These are phyloP conservation scores for Melocanna baccifera DNA, from an alignment of 176 grass and related monocot genomes.

Conservation along the genomic window DNA sequence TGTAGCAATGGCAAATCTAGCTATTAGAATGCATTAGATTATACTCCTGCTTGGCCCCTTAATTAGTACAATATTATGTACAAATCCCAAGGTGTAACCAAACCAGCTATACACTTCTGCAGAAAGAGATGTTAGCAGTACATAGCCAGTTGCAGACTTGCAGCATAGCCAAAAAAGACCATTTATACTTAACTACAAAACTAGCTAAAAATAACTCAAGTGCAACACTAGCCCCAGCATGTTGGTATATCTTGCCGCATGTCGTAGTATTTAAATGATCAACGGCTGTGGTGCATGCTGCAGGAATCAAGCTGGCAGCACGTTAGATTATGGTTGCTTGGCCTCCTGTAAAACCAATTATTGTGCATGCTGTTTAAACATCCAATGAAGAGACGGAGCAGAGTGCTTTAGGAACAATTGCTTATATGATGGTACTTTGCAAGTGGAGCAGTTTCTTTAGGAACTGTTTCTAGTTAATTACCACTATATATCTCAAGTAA, in stretches of 20 bases:
- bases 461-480: background rate
- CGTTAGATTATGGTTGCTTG: constrained; percentile 43
- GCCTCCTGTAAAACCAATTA: constrained; percentile 27
- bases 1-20: constrained; percentile 38
- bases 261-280: constrained; percentile 26
- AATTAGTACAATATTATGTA: constrained; percentile 19
- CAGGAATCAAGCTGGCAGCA: constrained; percentile 53
- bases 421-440: constrained; percentile 24
- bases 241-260: constrained; percentile 34
- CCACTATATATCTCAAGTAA: background rate
- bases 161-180: constrained; percentile 9
- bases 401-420: background rate
- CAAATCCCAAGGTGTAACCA: background rate
- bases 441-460: constrained; percentile 21
- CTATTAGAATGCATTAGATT: constrained; percentile 34
- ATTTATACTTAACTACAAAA: background rate
- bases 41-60: background rate
- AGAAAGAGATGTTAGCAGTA: constrained; percentile 10
- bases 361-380: constrained; percentile 13
- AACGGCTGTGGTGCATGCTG: constrained; percentile 24
- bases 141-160: constrained; percentile 7
- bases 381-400: background rate
- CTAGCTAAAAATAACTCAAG: background rate
- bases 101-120: constrained; percentile 25
- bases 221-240: constrained; percentile 15